A percentile compares a stretch with the other conserved stretches of the same genome.
These are phyloP conservation scores for Schizosaccharomyces versatilis DNA, from an alignment of 1,139 yeast genomes.

Conservation along the genomic window DNA sequence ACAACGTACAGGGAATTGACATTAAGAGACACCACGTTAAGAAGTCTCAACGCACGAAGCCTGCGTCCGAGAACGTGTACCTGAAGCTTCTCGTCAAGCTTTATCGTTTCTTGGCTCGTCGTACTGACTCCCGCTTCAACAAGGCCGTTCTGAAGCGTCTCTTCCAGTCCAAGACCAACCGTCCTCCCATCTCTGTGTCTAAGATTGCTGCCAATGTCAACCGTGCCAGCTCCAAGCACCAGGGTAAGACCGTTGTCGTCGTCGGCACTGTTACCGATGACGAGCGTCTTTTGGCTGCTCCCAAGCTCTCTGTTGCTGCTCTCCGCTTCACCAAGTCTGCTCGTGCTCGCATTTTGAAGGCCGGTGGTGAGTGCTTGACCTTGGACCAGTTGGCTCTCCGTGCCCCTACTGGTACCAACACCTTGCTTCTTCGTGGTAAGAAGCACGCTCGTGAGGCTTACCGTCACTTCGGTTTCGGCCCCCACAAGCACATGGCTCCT, in stretches of 20 bases:
- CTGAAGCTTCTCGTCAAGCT: slow-evolving; percentile 90
- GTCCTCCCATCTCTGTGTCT: slow-evolving; percentile 95
- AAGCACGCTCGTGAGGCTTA: slow-evolving; percentile 97
- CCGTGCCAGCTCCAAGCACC: slow-evolving; percentile 37
- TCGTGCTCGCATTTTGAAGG: slow-evolving; percentile 87
- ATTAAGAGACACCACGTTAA: slow-evolving; percentile 87
- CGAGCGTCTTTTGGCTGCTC: slow-evolving; percentile 78
- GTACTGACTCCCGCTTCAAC: slow-evolving; percentile 95
- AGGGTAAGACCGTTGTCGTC: slow-evolving; percentile 79
- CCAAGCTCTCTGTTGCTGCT: slow-evolving; percentile 96
- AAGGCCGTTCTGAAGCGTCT: slow-evolving; percentile 82
- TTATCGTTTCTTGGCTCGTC: slow-evolving; percentile 69
- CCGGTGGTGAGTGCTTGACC: slow-evolving; percentile 99
- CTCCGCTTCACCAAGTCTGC: slow-evolving; percentile 98
- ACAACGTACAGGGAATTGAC: slow-evolving; percentile 58
- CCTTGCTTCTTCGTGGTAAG: slow-evolving; percentile 92
- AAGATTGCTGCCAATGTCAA: slow-evolving; percentile 68
- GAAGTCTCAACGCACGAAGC: slow-evolving; percentile 94
- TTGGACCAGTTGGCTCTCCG: slow-evolving; percentile 96
- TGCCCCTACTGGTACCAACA: slow-evolving; percentile 99
- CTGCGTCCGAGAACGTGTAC: slow-evolving; percentile 98
- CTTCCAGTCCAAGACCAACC: slow-evolving; percentile 95
- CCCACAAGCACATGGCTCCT: slow-evolving; percentile 99
- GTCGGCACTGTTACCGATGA: slow-evolving; percentile 99
- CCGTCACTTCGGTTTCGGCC: slow-evolving; percentile 99